Base-by-base conservation (phyloP, 805 yeast species). In the Ogataea salicorniae region DNA sequence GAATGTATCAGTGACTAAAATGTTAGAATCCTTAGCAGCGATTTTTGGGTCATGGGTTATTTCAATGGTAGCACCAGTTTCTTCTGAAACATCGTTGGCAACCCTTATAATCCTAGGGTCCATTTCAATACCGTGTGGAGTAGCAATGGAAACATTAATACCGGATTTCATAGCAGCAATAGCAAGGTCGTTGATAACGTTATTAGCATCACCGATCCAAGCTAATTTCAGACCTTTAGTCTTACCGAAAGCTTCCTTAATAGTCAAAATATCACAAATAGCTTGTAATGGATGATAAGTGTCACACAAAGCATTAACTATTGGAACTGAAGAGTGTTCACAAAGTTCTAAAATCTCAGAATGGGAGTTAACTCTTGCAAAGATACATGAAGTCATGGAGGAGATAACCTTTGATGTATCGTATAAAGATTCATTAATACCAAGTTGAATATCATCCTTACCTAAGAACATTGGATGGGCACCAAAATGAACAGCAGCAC, bases 161-260 rank as follows among this genome's bases (percentile, higher is more conserved):
- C 97, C 97, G 5, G 79, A 73, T 69, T 84, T 89, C 55, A 89
- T 75, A 23, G 94, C 80, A 8, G 97, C 98, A 52, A 91, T 80
- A 13, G 95, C 81, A 68, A 94, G 76, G 70, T 94, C 99, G 66
- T 94, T 92, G 51, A 94, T 84, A 33, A 94, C 98, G 60, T 94
- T 94, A 67, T 94, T 94, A 31, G 97, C 84, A 66, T 92, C 99
- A 50, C 99, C 99, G 17, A 94, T 81, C 99, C 99, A 92, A 2
- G 97, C 82, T 42, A 92, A 69, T 58, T 89, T 91, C 54, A 90
- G 75, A 5, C 80, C 81, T 53, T 79, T 64, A 1, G 76, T 68
- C 16, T 63, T 50, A 31, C 81, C 79, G 60, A 87, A 87, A 4
- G 82, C 68, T 68, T 94, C 97, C 54, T 84, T 81, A 50, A 94